Evolutionary conservation across 2,329 filamentous ascomycete species (phyloP), one percentile per base, ranked within the genome.

Genomic region (Nakataea oryzae): DNA sequence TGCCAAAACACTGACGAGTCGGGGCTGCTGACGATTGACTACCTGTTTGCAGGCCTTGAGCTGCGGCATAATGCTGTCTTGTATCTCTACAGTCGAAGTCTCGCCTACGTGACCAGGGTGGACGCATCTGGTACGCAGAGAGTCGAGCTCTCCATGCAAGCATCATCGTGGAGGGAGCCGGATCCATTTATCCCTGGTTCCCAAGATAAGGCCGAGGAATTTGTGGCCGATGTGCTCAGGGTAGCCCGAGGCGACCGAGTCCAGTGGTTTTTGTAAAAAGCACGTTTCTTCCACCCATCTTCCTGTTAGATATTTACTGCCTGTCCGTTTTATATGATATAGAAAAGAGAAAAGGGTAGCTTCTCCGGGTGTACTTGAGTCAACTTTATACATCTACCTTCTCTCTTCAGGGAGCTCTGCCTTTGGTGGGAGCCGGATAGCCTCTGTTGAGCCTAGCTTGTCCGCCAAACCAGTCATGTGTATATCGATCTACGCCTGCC

Each of bases 71-170:
- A 73, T 28, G 70, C 79, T 58, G 72, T 78, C 12, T 70, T 77
- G 54, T 69, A 74, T 2, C 79, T 77, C 69, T 64, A 72, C 8
- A 75, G 74, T 56, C 77, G 80, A 70, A 77, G 69, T 13, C 71
- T 86, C 11, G 75, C 73, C 9, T 84, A 84, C 74, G 80, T 75
- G 26, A 78, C 75, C 66, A 75, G 84, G 64, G 78, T 84, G 64
- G 80, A 75, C 6, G 81, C 81, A 0, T 74, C 75, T 60, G 78
- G 80, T 63, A 47, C 11, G 8, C 28, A 17, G 26, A 59, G 58
- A 29, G 41, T 29, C 26, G 58, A 59, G 58, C 26, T 59, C 41
- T 59, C 58, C 7, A 11, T 59, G 27, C 58, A 54, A 17, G 34
- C 58, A 13, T 26, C 58, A 11, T 26, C 50, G 58, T 50, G 41